A percentile compares a stretch with the other conserved stretches of the same genome.
These are phyloP conservation scores for Desmodesmus armatus DNA, from an alignment of 139 green algal species.

Conservation along the genomic window DNA sequence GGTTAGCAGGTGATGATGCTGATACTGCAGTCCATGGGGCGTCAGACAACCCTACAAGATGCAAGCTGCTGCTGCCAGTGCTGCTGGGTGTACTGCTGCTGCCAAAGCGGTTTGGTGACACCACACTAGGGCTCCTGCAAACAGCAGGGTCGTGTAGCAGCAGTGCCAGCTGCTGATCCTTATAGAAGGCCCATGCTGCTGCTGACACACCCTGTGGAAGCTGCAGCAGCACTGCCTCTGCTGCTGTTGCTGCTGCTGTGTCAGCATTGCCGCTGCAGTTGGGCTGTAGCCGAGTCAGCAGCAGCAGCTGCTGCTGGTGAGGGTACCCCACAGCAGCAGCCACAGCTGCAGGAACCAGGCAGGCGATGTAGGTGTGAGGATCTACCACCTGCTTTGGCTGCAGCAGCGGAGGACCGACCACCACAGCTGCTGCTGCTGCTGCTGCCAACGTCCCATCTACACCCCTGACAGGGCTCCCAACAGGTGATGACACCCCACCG, in stretches of 20 bases:
- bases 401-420: background rate
- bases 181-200: conserved; percentile 19
- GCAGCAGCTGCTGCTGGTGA: background rate
- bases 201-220: background rate
- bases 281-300: no score
- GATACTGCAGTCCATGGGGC: background rate
- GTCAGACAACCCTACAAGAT: background rate
- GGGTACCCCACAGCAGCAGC: background rate
- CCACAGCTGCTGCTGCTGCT: conserved; percentile 15
- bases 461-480: no score
- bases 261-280: no score
- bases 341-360: background rate
- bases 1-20: background rate
- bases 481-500: background rate
- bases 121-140: background rate
- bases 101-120: background rate
- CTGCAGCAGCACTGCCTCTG: conserved; percentile 19
- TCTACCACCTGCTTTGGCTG: conserved; percentile 10
- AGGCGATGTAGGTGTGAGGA: background rate
- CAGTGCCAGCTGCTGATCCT: conserved; percentile 27
- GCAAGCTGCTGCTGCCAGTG: conserved; percentile 19
- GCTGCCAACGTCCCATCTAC: no score
- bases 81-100: background rate
- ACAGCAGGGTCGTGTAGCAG: background rate
- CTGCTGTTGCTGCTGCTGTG: background rate